Conservation (phyloP, 177 flowering plant genomes). For the Telopea speciosissima region DNA sequence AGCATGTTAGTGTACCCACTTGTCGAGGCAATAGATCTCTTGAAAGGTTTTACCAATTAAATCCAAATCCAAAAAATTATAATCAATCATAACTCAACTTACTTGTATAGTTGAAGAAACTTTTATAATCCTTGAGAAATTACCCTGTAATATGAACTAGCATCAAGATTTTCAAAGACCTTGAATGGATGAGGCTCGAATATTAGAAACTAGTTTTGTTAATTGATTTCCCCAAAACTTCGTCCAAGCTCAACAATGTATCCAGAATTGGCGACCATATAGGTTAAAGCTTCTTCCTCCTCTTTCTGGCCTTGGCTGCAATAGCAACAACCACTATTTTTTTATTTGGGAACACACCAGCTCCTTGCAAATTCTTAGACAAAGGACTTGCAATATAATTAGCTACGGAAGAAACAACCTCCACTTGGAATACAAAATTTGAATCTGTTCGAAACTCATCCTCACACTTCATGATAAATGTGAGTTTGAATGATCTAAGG, state of each 20-base stretch:
- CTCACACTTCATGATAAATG: slow-evolving; percentile 17
- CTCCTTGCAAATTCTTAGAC: slow-evolving; percentile 20
- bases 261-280: slow-evolving; percentile 39
- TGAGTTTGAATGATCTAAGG: slow-evolving; percentile 5
- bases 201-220: not conserved
- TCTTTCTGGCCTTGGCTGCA: slow-evolving; percentile 78
- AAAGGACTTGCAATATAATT: slow-evolving; percentile 11
- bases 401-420: slow-evolving; percentile 11
- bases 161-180: no score
- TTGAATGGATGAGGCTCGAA: no score
- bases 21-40: no score
- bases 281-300: slow-evolving; percentile 72
- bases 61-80: no score
- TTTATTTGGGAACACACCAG: slow-evolving; percentile 12
- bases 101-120: no score
- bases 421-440: slow-evolving; percentile 8
- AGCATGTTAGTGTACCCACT: no score
- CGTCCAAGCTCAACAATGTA: slow-evolving; percentile 22
- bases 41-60: no score
- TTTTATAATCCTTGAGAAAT: no score
- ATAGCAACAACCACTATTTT: slow-evolving; percentile 32
- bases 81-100: no score
- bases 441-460: slow-evolving; percentile 5
- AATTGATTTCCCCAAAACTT: not conserved
- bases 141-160: no score